Conservation (phyloP, 192 early-diverging fungal species). For the Coemansia aciculifera region DNA sequence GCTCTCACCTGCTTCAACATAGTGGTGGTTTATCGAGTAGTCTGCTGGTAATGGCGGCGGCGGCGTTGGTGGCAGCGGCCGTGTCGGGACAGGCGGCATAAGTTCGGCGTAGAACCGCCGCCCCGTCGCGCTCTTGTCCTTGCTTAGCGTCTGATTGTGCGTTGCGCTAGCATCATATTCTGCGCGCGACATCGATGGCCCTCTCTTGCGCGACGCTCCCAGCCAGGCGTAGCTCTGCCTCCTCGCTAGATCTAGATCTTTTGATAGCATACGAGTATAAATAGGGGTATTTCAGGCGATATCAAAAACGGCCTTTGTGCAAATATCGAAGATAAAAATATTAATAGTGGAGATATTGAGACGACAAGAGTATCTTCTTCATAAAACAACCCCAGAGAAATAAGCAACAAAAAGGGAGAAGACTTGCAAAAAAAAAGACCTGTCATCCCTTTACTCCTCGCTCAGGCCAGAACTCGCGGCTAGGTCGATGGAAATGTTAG, state of each 20-base stretch:
- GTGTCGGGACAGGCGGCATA: not conserved
- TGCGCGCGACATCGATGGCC: not conserved
- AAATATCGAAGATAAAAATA: not conserved
- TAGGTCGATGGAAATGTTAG: not conserved
- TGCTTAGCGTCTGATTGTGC: not conserved
- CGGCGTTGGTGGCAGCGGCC: not conserved
- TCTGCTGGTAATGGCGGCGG: not conserved
- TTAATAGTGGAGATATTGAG: not conserved
- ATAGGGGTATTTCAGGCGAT: not conserved
- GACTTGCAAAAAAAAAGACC: not conserved
- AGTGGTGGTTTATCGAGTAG: not conserved
- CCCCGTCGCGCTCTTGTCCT: not conserved
- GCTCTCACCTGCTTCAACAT: not conserved
- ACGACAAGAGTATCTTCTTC: not conserved
- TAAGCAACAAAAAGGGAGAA: not conserved
- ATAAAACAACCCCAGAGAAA: not conserved
- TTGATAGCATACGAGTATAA: not conserved
- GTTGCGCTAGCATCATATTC: not conserved
- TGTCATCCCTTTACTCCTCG: not conserved
- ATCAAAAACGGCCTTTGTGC: not conserved
- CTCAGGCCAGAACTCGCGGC: not conserved
- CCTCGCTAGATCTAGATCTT: not conserved
- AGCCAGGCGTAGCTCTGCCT: not conserved
- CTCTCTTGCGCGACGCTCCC: not conserved
- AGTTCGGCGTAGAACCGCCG: constrained; percentile 17